Base-by-base conservation (phyloP, 2,329 filamentous ascomycete species). In the Chrysoporthe cubensis region DNA sequence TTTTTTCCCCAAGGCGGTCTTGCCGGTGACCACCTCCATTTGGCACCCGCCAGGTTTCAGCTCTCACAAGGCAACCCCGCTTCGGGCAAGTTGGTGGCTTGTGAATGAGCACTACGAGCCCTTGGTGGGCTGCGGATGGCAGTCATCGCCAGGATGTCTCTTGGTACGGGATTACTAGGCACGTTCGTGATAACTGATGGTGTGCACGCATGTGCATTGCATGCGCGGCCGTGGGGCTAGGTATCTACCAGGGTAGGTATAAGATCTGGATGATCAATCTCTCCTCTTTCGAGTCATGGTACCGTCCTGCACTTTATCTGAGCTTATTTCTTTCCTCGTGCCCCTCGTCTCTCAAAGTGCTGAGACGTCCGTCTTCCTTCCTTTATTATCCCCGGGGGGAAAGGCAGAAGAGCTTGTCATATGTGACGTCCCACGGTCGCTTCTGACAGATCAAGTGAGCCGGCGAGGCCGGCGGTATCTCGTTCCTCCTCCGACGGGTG, bases 391-490 rank as follows among this genome's bases (percentile, higher is more conserved):
- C n/a, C 13, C 26, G 61, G 42, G 64, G 66, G 65, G 67, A 60
- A 65, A 61, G 48, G 54, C 58, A 68, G 62, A 63, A 68, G 52
- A 60, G 40, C 40, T 43, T 40, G 64, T 70, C 67, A 71, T 61
- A 64, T 66, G 69, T 67, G 65, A 67, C 21, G 64, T 57, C 56
- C 56, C 66, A 67, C 63, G 43, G 65, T 63, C 66, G 56, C 64
- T 69, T 63, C 60, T 69, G 66, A 69, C 62, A 68, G 65, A 48
- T 71, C 65, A 57, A 67, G 70, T 75, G 75, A 75, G 75, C 74
- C 76, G 75, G 76, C 74, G 48, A 72, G 71, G 70, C 74, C 75
- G 74, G 75, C 74, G 66, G 66, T 66, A 66, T 66, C 69, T 57
- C 54, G 9, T 57, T 16, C 18, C 70, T 67, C 52, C 66, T 73